Evolutionary conservation across 805 yeast genomes (phyloP), one percentile per base, ranked within the genome.

Genomic region (Nakazawaea sp.): DNA sequence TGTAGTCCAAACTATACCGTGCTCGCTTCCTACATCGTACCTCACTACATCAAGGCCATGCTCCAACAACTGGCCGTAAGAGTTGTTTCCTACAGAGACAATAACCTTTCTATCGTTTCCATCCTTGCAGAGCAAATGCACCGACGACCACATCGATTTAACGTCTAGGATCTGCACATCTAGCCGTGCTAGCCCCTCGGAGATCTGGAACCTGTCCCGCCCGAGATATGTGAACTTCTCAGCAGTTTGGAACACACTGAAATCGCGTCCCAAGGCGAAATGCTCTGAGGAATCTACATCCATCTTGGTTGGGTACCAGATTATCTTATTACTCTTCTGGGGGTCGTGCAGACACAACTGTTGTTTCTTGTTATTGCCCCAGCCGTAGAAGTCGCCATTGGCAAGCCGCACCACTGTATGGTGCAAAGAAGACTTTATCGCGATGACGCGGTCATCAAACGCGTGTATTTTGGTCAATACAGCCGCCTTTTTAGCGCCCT

Each of bases 21-120:
- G 98, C 52, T 90, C 97, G 55, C 95, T 85, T 0, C 98, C 98
- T 5, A 75, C 68, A 1, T 66, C 62, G 36, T 64, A 62, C 6
- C 41, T 25, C 18, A 41, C 33, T 23, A 52, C 42, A 27, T 39
- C 13, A 9, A 23, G 13, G 7, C 8, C 12, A 15, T 37, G 42
- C 5, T 61, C 56, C 9, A 64, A 65, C 12, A 68, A 43, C 56
- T 90, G 97, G 3, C 81, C 81, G 50, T 84, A 92, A 12, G 80
- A 70, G 51, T 82, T 75, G 56, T 85, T 87, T 0, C 97, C 97
- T 38, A 64, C 45, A 0, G 92, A 78, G 5, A 43, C 17, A 2
- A 78, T 46, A 2, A 29, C 21, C 3, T 29, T 20, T 12, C n/a
- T 36, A 15, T 13, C 31, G 25, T 37, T 44, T n/a, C n/a, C n/a